phyloP scores from a whole-genome alignment of 306 rosid species.

The Gynostemma pentaphyllum region DNA sequence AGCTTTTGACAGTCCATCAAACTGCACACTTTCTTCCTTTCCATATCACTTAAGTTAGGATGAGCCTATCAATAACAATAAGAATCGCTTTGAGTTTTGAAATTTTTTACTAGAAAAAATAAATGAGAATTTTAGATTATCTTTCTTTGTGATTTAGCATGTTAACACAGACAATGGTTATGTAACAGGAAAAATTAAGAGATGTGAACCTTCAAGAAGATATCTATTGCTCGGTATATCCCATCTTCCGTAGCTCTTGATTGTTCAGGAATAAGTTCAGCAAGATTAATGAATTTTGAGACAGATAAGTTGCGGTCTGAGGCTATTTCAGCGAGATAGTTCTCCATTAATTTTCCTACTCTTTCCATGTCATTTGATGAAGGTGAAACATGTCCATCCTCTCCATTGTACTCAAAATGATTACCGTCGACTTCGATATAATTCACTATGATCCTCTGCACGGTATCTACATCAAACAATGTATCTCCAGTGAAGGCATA shows the following conservation, averaged over 20 bases:
- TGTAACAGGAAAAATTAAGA: no score
- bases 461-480: constrained; percentile 73
- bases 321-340: constrained; percentile 75
- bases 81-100: background rate
- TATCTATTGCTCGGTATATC: constrained; percentile 83
- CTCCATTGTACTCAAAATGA: constrained; percentile 22
- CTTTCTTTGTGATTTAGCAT: no score
- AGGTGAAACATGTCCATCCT: constrained; percentile 43
- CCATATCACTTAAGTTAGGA: constrained; percentile 77
- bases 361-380: constrained; percentile 37
- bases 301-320: constrained; percentile 60
- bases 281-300: constrained; percentile 48
- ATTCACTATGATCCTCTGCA: constrained; percentile 56
- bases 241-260: constrained; percentile 81
- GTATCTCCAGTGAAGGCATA: constrained; percentile 75
- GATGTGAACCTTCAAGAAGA: constrained; percentile 69
- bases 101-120: no score
- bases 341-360: constrained; percentile 82
- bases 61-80: constrained; percentile 50
- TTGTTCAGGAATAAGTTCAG: constrained; percentile 78
- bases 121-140: background rate
- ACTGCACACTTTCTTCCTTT: constrained; percentile 88
- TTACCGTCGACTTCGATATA: constrained; percentile 36
- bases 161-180: no score
- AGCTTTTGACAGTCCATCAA: constrained; percentile 90